Percentiles rank a stretch among this genome's conserved stretches.
These are phyloP conservation scores for Dictyostelium purpureum DNA, from an alignment of 78 protist genomes.

Conservation along the genomic window DNA sequence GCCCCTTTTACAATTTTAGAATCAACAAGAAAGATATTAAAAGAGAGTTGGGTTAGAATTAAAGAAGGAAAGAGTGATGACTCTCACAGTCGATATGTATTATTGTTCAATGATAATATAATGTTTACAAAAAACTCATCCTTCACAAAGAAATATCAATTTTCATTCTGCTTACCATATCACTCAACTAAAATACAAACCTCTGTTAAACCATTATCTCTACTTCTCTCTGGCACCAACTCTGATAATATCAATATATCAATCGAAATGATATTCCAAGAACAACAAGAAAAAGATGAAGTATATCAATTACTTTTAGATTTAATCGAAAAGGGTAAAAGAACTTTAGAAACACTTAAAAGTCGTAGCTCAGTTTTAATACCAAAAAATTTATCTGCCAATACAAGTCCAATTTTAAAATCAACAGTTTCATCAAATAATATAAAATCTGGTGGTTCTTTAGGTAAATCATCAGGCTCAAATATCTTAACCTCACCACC, in stretches of 20 bases:
- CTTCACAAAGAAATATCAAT: conserved; percentile 35
- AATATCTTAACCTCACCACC: neutral
- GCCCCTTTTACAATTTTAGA: conserved; percentile 37
- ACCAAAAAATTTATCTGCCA: neutral
- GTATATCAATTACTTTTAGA: neutral
- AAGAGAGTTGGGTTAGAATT: conserved; percentile 6
- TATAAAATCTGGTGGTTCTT: neutral
- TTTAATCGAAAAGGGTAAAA: neutral
- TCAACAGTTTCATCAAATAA: neutral
- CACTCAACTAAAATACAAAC: neutral
- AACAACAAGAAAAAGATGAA: neutral
- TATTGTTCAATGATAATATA: conserved; percentile 30
- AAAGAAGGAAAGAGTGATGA: neutral
- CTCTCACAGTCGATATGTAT: conserved; percentile 8
- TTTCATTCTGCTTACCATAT: conserved; percentile 13
- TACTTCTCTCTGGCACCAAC: conserved; percentile 4
- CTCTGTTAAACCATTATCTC: neutral
- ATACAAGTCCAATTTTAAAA: neutral
- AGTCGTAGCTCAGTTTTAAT: neutral
- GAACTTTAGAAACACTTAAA: conserved; percentile 5
- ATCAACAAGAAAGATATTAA: conserved; percentile 24
- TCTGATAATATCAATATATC: neutral
- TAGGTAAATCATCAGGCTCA: too few species aligned
- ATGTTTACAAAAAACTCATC: conserved; percentile 4
- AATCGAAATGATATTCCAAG: neutral